phyloP scores from a whole-genome alignment of 2,329 filamentous ascomycete species.

The Sordariomycetes sp. region DNA sequence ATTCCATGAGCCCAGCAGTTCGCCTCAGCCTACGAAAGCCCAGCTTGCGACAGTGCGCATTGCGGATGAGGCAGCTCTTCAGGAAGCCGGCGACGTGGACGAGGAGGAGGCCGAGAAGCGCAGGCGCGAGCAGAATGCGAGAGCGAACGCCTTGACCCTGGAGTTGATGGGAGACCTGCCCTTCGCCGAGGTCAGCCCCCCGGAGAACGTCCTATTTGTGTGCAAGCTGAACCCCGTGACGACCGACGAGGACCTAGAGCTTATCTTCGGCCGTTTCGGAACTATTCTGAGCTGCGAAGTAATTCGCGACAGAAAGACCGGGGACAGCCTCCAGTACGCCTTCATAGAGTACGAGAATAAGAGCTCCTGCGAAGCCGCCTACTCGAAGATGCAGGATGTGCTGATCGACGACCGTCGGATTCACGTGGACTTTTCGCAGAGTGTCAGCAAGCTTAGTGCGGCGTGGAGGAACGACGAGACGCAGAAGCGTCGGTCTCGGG shows the following conservation, averaged over 20 bases:
- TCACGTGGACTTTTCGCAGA: slow-evolving; percentile 97
- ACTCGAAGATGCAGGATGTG: slow-evolving; percentile 98
- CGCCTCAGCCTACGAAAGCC: slow-evolving; percentile 67
- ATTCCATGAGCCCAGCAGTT: slow-evolving; percentile 63
- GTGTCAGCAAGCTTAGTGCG: slow-evolving; percentile 75
- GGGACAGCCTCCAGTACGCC: slow-evolving; percentile 90
- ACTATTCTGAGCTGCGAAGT: slow-evolving; percentile 93
- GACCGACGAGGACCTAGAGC: slow-evolving; percentile 81
- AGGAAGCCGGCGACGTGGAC: slow-evolving; percentile 56
- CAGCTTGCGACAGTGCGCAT: slow-evolving; percentile 89
- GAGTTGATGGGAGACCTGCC: slow-evolving; percentile 97
- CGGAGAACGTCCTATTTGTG: slow-evolving; percentile 93
- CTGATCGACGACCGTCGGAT: slow-evolving; percentile 95
- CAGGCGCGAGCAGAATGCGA: slow-evolving; percentile 77
- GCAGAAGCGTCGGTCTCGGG: slow-evolving; percentile 52
- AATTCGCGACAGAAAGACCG: slow-evolving; percentile 84
- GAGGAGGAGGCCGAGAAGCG: slow-evolving; percentile 70
- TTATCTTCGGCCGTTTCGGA: slow-evolving; percentile 95
- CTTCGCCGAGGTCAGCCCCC: slow-evolving; percentile 93
- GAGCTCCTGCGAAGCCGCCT: slow-evolving; percentile 83
- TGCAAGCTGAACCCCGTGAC: slow-evolving; percentile 98
- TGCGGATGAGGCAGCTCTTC: slow-evolving; percentile 72
- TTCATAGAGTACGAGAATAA: slow-evolving; percentile 97
- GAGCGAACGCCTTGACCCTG: slow-evolving; percentile 84
- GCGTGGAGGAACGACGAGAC: slow-evolving; percentile 82